Base-by-base conservation (phyloP, 2,329 filamentous ascomycete genomes). In the Hyphodiscus sp. region DNA sequence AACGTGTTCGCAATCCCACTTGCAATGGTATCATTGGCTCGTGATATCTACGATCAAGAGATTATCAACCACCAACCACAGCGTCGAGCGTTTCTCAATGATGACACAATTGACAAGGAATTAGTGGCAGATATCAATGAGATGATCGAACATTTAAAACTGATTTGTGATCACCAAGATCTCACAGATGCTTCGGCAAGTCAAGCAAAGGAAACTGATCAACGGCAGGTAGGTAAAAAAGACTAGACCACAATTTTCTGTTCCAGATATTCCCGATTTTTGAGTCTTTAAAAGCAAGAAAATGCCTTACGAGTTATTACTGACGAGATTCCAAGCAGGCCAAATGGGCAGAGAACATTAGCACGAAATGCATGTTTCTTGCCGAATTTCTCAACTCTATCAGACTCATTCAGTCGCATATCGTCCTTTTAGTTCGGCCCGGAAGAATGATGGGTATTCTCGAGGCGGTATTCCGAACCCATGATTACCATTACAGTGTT, bases 281-380 rank as follows among this genome's bases (percentile, higher is more conserved):
- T 8, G 8, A 26, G 23, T 26, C 23, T 8, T 8, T 26, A 4
- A 3, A n/a, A n/a, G n/a, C n/a, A n/a, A n/a, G n/a, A n/a, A n/a
- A 26, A 26, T 26, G 23, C 8, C 23, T 4, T 26, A 26, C 4
- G 23, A n/a, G n/a, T n/a, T 8, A 26, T 3, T 26, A 26, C 23
- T 26, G 23, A 26, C 23, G 23, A 26, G 8, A 26, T 26, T 26
- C 23, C 4, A 26, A 26, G 23, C 23, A 26, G 59, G 65, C 64
- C 2, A 82, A 76, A 61, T 79, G 81, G 58, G 74, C 76, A 1
- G 73, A 76, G 52, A 76, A 76, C 50, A 76, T 79, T 10, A 85
- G 82, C 65, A 70, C 78, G 51, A 86, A 86, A 59, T 81, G 79
- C 59, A 75, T 74, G 30, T 85, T 86, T 59, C 61, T 84, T 6